Evolutionary conservation across 1,139 yeast species (phyloP).

Genomic region (Blastobotrys buckinghamii): DNA sequence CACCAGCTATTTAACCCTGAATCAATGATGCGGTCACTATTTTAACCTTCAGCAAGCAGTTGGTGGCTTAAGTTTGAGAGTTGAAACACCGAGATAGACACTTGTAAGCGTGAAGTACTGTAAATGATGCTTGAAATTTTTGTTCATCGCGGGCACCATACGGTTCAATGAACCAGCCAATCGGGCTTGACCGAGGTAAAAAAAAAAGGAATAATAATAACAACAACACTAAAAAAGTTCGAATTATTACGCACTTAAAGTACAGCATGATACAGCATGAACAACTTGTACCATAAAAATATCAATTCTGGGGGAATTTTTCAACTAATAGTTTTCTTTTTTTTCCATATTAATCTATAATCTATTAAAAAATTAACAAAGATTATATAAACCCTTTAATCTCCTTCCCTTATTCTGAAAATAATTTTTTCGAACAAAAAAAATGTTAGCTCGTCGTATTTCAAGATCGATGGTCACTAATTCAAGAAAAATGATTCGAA

Average conservation of each 20-base stretch:
- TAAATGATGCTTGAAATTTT: not conserved
- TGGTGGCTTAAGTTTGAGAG: too few relatives aligned
- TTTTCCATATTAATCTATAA: not conserved
- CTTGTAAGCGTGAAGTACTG: too few relatives aligned
- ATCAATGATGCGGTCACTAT: too few relatives aligned
- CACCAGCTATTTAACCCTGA: too few relatives aligned
- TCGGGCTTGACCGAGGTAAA: slow-evolving; percentile 6
- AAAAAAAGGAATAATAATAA: not conserved
- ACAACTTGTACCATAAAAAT: too few relatives aligned
- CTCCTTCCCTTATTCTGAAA: not conserved
- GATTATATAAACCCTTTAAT: not conserved
- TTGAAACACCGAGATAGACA: too few relatives aligned
- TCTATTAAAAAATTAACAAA: not conserved
- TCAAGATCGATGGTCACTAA: slow-evolving; percentile 9
- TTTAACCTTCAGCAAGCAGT: too few relatives aligned
- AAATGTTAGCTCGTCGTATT: slow-evolving; percentile 14
- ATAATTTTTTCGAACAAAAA: not conserved
- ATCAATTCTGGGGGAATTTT: too few relatives aligned
- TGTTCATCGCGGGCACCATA: too few relatives aligned
- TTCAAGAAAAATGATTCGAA: slow-evolving; percentile 17
- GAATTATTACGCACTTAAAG: too few relatives aligned
- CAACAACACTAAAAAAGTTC: too few relatives aligned
- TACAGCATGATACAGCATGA: too few relatives aligned
- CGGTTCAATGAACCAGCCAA: not conserved
- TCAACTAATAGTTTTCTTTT: not conserved